Percentiles rank a stretch among this genome's conserved stretches.
phyloP scores from a whole-genome alignment of 768 basidiomycete species.

The Mycena metata region DNA sequence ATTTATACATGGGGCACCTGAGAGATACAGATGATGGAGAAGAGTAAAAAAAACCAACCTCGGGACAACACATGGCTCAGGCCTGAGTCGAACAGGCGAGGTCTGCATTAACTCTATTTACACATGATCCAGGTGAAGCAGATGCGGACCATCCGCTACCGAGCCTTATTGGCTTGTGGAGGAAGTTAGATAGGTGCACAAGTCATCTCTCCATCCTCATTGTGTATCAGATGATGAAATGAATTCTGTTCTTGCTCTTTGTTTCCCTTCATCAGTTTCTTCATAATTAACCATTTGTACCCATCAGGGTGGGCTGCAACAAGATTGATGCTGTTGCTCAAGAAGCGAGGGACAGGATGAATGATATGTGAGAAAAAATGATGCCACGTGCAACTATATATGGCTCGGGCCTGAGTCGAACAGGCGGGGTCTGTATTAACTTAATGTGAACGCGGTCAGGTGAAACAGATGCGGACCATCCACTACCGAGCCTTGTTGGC shows the following conservation, averaged over 20 bases:
- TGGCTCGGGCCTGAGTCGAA: slow-evolving; percentile 13
- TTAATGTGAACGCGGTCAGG: not conserved
- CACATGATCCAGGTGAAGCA: not conserved
- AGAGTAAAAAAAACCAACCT: not conserved
- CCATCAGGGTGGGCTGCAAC: no score
- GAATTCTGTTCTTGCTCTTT: no score
- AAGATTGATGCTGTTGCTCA: no score
- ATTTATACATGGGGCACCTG: no score
- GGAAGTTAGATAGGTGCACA: no score
- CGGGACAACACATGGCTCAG: slow-evolving; percentile 15
- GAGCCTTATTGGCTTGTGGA: not conserved
- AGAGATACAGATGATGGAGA: not conserved
- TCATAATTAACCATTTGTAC: no score
- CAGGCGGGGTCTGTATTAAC: not conserved
- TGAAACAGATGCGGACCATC: not conserved
- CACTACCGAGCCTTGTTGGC: slow-evolving; percentile 1
- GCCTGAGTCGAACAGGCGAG: slow-evolving; percentile 23
- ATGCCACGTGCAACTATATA: no score
- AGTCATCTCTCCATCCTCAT: no score
- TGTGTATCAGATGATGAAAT: no score
- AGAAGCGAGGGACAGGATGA: no score
- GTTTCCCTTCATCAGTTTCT: no score
- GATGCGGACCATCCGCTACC: slow-evolving; percentile 17
- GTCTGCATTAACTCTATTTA: not conserved
- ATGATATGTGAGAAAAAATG: no score